Evolutionary conservation across 2,329 filamentous ascomycete species (phyloP).

Genomic region (Sphaerostilbella broomeana): DNA sequence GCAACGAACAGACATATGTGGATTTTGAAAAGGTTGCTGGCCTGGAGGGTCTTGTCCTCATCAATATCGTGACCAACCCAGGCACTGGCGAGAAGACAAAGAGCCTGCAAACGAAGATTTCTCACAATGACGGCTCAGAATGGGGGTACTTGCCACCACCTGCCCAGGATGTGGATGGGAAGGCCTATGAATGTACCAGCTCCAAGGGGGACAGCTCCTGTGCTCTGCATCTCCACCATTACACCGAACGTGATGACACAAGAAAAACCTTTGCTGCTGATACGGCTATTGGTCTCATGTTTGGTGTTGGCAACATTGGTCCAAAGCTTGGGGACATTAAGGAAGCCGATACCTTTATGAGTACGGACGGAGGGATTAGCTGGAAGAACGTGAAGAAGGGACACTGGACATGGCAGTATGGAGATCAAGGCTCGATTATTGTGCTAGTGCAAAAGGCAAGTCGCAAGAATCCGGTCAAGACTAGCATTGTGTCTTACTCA

Average conservation of each 20-base stretch:
- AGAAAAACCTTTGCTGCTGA: conserved; percentile 81
- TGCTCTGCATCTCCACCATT: conserved; percentile 87
- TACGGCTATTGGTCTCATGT: conserved; percentile 83
- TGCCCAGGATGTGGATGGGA: conserved; percentile 60
- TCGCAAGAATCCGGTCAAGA: conserved; percentile 60
- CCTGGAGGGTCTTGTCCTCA: conserved; percentile 81
- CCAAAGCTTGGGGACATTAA: conserved; percentile 56
- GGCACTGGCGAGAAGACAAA: conserved; percentile 72
- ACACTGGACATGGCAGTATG: conserved; percentile 86
- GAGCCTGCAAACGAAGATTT: conserved; percentile 82
- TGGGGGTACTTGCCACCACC: conserved; percentile 78
- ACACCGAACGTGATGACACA: conserved; percentile 80
- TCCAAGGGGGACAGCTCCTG: conserved; percentile 59
- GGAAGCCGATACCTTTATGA: conserved; percentile 85
- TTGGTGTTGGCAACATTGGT: conserved; percentile 89
- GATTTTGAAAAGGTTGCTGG: conserved; percentile 96
- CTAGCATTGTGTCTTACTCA: conserved; percentile 66
- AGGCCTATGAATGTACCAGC: conserved; percentile 62
- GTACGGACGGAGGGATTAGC: conserved; percentile 78
- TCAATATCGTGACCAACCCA: conserved; percentile 76
- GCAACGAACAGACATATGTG: conserved; percentile 69
- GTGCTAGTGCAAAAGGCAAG: conserved; percentile 72
- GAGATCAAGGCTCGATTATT: conserved; percentile 88
- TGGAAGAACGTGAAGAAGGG: conserved; percentile 87
- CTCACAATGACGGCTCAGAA: conserved; percentile 89